Percentiles rank a stretch among this genome's conserved stretches.
Evolutionary conservation across 2,329 filamentous ascomycete genomes (phyloP).

Genomic region (Xylariaceae sp.): DNA sequence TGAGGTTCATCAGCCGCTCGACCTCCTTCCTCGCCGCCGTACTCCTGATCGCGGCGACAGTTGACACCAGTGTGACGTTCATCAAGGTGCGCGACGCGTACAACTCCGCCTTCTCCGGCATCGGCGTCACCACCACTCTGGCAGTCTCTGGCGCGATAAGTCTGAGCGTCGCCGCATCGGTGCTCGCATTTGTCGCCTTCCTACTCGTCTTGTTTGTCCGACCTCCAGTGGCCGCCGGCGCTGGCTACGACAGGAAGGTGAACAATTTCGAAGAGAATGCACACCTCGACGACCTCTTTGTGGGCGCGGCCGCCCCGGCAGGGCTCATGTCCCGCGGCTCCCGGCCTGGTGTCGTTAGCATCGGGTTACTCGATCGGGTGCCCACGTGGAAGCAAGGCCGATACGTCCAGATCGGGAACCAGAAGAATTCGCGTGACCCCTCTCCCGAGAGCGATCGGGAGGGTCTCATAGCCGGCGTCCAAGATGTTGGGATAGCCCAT

Average conservation of each 20-base stretch:
- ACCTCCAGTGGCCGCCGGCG: background rate
- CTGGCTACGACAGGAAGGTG: too few species aligned
- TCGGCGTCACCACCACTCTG: conserved; percentile 24
- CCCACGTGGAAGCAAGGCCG: conserved; percentile 25
- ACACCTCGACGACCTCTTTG: too few species aligned
- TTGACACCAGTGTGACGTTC: conserved; percentile 25
- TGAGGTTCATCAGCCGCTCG: conserved; percentile 17
- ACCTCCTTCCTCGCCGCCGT: conserved; percentile 20
- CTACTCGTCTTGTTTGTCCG: conserved; percentile 2
- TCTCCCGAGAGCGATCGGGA: conserved; percentile 15
- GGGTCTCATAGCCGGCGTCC: conserved; percentile 9
- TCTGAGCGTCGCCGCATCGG: conserved; percentile 25
- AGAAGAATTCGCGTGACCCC: conserved; percentile 7
- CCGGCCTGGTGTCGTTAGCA: conserved; percentile 1
- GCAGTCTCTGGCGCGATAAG: conserved; percentile 22
- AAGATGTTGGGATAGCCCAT: too few species aligned
- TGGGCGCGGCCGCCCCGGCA: background rate
- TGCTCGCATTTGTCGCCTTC: conserved; percentile 20
- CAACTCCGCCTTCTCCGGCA: conserved; percentile 22
- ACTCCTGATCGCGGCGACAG: conserved; percentile 25
- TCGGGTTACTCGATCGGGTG: conserved; percentile 20
- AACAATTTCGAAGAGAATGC: too few species aligned
- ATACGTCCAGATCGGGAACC: conserved; percentile 29
- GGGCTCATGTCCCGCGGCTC: conserved; percentile 2
- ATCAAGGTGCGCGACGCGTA: conserved; percentile 21